A percentile compares a stretch with the other conserved stretches of the same genome.
Conservation (phyloP, 139 green algal species). For the Raphidocelis subcapitata region DNA sequence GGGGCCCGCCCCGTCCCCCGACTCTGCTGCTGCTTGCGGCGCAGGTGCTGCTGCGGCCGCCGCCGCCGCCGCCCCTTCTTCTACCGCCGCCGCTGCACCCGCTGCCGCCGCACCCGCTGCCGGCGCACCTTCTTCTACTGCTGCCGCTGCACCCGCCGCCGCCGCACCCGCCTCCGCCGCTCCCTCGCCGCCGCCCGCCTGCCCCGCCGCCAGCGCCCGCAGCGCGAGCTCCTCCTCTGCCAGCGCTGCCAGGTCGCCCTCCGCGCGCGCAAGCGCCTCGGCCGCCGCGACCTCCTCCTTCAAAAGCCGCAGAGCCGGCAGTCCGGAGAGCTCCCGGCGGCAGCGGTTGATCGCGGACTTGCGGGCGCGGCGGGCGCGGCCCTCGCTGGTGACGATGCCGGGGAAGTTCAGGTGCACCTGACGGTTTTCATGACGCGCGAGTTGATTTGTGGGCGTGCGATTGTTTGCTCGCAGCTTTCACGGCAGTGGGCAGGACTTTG, state of each 20-base stretch:
- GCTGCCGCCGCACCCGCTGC: not conserved
- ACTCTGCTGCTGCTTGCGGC: not conserved
- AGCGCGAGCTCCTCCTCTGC: not conserved
- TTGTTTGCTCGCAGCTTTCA: too few species aligned
- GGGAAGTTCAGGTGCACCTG: constrained; percentile 58
- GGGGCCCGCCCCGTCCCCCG: not conserved
- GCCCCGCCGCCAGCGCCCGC: not conserved
- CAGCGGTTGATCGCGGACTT: constrained; percentile 18
- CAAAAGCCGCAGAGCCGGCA: constrained; percentile 7
- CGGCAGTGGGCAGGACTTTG: too few species aligned
- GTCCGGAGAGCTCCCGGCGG: constrained; percentile 12
- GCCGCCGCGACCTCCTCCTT: not conserved
- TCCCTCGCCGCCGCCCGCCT: not conserved
- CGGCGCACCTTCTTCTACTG: not conserved
- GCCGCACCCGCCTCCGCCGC: not conserved
- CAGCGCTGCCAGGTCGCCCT: not conserved
- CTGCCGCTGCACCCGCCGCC: not conserved
- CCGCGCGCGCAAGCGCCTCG: not conserved
- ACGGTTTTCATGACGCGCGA: too few species aligned
- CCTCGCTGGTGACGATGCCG: constrained; percentile 42
- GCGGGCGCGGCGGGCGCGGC: not conserved
- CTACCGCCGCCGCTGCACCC: not conserved
- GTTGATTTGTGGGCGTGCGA: too few species aligned
- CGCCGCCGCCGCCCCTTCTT: not conserved
- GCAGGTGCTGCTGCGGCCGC: not conserved